Conservation (phyloP, 2,329 filamentous ascomycete genomes). For the Epichloe uncinata region DNA sequence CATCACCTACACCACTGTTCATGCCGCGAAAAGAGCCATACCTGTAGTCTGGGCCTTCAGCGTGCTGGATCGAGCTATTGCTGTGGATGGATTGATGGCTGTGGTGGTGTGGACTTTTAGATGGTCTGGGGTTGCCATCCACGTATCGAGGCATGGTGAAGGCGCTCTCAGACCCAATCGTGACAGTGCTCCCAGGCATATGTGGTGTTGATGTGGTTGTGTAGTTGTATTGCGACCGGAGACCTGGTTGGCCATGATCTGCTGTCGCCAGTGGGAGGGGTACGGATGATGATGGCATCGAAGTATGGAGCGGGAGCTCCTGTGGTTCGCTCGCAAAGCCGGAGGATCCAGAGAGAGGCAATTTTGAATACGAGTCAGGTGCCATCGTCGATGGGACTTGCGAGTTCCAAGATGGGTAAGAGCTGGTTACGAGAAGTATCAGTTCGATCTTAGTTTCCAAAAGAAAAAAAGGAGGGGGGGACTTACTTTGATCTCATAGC, state of each 20-base stretch:
- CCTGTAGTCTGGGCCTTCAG: constrained; percentile 40
- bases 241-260: constrained; percentile 32
- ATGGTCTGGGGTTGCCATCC: constrained; percentile 37
- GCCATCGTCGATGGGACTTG: constrained; percentile 38
- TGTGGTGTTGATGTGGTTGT: constrained; percentile 37
- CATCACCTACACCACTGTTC: constrained; percentile 18
- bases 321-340: constrained; percentile 38
- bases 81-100: constrained; percentile 42
- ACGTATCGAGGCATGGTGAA: constrained; percentile 45
- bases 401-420: constrained; percentile 44
- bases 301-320: constrained; percentile 38
- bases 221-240: constrained; percentile 44
- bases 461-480: background rate
- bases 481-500: constrained; percentile 47
- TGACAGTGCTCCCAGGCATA: constrained; percentile 27
- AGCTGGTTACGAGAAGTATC: constrained; percentile 39
- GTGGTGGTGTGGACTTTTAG: constrained; percentile 42
- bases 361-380: constrained; percentile 38
- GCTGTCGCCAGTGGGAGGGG: constrained; percentile 35
- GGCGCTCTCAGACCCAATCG: constrained; percentile 28
- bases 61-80: constrained; percentile 32
- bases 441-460: constrained; percentile 13
- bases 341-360: constrained; percentile 34
- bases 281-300: constrained; percentile 35
- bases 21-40: constrained; percentile 33